Percentiles rank a stretch among this genome's conserved stretches.
These are phyloP conservation scores for Yamadazyma jaroonii DNA, from an alignment of 1,139 yeast species.

Conservation along the genomic window DNA sequence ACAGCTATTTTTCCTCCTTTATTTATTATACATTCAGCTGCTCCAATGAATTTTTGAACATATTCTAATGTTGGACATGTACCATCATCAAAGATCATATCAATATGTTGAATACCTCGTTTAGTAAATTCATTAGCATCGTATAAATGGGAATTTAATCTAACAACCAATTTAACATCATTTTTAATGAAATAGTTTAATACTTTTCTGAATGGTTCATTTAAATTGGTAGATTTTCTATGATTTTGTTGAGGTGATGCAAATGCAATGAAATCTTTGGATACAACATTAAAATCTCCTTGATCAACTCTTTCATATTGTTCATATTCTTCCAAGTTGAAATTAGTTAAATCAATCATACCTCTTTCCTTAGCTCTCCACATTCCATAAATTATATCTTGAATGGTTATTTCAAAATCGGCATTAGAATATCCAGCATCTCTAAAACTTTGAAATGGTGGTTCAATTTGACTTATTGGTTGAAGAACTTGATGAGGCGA, in stretches of 20 bases:
- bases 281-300: slow-evolving; percentile 90
- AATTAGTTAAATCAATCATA: slow-evolving; percentile 80
- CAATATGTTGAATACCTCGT: slow-evolving; percentile 83
- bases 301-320: slow-evolving; percentile 93
- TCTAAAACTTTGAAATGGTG: slow-evolving; percentile 91
- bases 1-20: slow-evolving; percentile 94
- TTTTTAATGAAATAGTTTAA: slow-evolving; percentile 68
- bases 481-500: slow-evolving; percentile 97
- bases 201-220: slow-evolving; percentile 78
- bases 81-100: slow-evolving; percentile 96
- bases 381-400: slow-evolving; percentile 91
- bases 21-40: slow-evolving; percentile 82
- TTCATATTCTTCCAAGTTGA: slow-evolving; percentile 91
- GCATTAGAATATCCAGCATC: slow-evolving; percentile 98
- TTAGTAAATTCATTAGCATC: slow-evolving; percentile 80
- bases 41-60: slow-evolving; percentile 90
- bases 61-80: slow-evolving; percentile 94
- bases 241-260: slow-evolving; percentile 89
- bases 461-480: slow-evolving; percentile 88
- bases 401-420: slow-evolving; percentile 89
- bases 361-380: slow-evolving; percentile 98
- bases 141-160: slow-evolving; percentile 88
- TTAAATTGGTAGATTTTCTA: slow-evolving; percentile 38
- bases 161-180: slow-evolving; percentile 83
- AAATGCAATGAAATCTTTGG: slow-evolving; percentile 94